phyloP scores from a whole-genome alignment of 805 yeast species.

The Kluyveromyces wickerhamii region DNA sequence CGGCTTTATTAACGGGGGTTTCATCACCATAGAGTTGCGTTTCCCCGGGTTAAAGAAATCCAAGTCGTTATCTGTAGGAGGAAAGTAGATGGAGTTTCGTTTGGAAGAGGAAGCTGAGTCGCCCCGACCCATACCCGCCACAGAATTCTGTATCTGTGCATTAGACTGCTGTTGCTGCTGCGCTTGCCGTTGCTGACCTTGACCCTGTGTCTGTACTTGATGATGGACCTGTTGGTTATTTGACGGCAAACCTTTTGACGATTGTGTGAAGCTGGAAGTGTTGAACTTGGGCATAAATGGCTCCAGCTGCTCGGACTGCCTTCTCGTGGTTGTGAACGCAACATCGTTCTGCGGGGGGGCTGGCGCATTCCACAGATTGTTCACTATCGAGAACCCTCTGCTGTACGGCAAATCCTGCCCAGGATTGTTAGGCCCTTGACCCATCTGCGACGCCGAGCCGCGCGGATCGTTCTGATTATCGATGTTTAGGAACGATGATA shows the following conservation, averaged over 20 bases:
- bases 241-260: constrained; percentile 9
- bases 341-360: constrained; percentile 9
- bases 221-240: constrained; percentile 13
- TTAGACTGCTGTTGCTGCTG: constrained; percentile 2
- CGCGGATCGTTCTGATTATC: constrained; percentile 4
- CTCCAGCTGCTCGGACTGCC: constrained; percentile 45
- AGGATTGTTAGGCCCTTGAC: constrained; percentile 7
- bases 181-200: constrained; percentile 12
- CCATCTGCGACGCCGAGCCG: constrained; percentile 11
- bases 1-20: constrained; percentile 8
- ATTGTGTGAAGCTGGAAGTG: constrained; percentile 16
- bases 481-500: constrained; percentile 21
- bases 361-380: constrained; percentile 19
- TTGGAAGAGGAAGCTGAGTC: constrained; percentile 19
- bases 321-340: constrained; percentile 21
- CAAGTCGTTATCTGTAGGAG: constrained; percentile 19
- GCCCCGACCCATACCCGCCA: constrained; percentile 8
- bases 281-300: constrained; percentile 36
- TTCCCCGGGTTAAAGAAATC: constrained; percentile 15
- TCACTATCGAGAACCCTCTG: constrained; percentile 28
- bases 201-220: constrained; percentile 8
- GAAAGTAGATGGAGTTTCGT: constrained; percentile 21
- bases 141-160: background rate
- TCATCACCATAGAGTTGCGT: constrained; percentile 10
- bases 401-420: constrained; percentile 15